phyloP scores from a whole-genome alignment of 2,329 filamentous ascomycete genomes.

The Orbilia javanica region DNA sequence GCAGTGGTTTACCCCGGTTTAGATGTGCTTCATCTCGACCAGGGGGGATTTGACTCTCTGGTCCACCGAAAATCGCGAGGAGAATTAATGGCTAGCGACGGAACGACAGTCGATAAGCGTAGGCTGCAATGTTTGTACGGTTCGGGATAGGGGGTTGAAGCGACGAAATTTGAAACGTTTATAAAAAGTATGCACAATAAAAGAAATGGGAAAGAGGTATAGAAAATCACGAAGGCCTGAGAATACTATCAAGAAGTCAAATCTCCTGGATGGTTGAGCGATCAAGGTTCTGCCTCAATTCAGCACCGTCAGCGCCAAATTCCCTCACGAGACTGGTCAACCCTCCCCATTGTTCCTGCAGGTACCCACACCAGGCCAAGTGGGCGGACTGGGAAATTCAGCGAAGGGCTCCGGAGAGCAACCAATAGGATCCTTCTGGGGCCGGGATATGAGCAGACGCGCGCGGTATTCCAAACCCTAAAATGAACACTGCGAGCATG shows the following conservation, averaged over 20 bases:
- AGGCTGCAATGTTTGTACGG: conserved; percentile 18
- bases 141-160: background rate
- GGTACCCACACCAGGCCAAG: conserved; percentile 26
- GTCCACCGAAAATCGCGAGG: background rate
- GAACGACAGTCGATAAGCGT: background rate
- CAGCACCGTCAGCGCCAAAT: conserved; percentile 47
- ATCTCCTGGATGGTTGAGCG: conserved; percentile 26
- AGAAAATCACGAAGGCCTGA: conserved; percentile 9
- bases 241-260: background rate
- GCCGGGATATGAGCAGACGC: conserved; percentile 30
- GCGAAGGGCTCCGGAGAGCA: conserved; percentile 21
- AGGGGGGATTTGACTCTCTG: background rate
- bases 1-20: conserved; percentile 25
- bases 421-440: conserved; percentile 33
- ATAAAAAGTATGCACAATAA: conserved; percentile 18
- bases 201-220: conserved; percentile 17
- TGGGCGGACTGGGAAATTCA: conserved; percentile 19
- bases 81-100: conserved; percentile 2
- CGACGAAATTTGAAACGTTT: conserved; percentile 12
- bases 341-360: conserved; percentile 25
- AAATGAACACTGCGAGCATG: conserved; percentile 9
- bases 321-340: conserved; percentile 42
- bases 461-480: conserved; percentile 50
- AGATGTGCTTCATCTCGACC: conserved; percentile 43
- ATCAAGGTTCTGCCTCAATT: conserved; percentile 12